Conservation (phyloP, 306 rosid genomes). For the Rubus parviflorus region DNA sequence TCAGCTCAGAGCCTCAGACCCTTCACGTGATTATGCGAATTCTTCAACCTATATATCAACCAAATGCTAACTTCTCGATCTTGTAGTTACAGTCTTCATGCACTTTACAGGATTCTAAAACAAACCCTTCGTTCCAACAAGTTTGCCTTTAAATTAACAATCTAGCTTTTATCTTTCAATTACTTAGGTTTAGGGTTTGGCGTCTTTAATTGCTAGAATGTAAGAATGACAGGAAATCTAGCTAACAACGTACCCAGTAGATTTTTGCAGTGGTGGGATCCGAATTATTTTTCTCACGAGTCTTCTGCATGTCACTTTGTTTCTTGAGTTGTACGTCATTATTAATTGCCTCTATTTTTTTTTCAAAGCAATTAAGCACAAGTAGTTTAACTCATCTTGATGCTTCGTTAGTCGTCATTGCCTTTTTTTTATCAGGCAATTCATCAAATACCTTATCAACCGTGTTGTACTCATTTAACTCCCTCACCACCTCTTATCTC, state of each 20-base stretch:
- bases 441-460: too few species aligned
- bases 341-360: too few species aligned
- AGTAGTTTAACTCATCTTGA: too few species aligned
- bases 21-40: conserved; percentile 14
- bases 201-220: neutral
- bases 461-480: too few species aligned
- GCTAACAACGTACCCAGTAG: neutral
- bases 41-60: neutral
- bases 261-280: neutral
- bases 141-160: neutral
- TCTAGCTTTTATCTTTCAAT: neutral
- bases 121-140: neutral
- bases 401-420: too few species aligned
- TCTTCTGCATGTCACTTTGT: neutral
- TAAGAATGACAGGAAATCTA: neutral
- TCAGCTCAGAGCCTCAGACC: neutral
- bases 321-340: neutral
- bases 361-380: too few species aligned
- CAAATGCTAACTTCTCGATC: neutral
- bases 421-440: too few species aligned
- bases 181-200: neutral
- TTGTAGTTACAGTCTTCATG: neutral
- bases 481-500: too few species aligned
- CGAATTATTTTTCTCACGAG: neutral
- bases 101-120: neutral